Conservation (phyloP, 139 green algal species). For the Mesotaenium endlicherianum region DNA sequence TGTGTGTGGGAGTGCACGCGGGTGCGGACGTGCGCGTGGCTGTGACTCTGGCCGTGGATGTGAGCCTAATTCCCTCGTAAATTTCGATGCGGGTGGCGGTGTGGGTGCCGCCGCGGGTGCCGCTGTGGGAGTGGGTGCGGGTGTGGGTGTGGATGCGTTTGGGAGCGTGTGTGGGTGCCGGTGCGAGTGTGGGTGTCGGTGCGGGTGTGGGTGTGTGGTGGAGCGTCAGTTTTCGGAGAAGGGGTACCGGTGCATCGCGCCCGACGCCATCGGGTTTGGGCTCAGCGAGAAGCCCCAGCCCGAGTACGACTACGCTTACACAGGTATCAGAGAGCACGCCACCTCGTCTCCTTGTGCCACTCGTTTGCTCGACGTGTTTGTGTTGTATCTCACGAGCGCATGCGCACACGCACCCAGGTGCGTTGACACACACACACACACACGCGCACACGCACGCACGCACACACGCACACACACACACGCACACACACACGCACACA, state of each 20-base stretch:
- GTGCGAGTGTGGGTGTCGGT: no score
- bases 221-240: neutral
- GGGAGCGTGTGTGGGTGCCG: neutral
- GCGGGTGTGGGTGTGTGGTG: neutral
- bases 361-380: neutral
- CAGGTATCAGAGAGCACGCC: constrained; percentile 2
- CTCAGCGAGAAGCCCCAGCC: constrained; percentile 10
- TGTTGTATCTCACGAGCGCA: neutral
- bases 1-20: no score
- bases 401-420: neutral
- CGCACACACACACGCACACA: no score
- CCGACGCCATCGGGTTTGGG: neutral
- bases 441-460: no score
- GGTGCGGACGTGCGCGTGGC: no score
- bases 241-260: neutral
- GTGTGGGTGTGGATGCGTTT: neutral
- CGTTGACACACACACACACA: neutral
- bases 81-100: no score
- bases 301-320: constrained; percentile 39
- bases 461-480: no score
- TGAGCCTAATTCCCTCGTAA: no score
- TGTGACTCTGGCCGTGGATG: no score
- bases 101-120: no score
- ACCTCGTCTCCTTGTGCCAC: neutral
- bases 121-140: neutral